Percentiles rank a stretch among this genome's conserved stretches.
Conservation (phyloP, 2,329 filamentous ascomycete genomes). For the Neofusicoccum umdonicola region DNA sequence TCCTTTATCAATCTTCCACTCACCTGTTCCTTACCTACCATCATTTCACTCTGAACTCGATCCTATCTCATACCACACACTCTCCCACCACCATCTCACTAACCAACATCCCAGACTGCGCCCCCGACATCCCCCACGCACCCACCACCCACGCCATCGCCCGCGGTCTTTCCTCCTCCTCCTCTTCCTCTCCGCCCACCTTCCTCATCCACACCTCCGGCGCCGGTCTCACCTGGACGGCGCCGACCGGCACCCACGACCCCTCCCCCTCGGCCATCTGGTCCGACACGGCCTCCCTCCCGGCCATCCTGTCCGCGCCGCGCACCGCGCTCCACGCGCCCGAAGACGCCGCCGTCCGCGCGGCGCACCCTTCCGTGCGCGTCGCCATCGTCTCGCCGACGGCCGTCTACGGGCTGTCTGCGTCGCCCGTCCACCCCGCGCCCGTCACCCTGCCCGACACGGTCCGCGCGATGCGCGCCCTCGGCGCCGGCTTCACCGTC, state of each 20-base stretch:
- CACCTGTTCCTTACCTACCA: background rate
- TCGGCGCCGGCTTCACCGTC: background rate
- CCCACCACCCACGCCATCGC: background rate
- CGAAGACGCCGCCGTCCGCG: background rate
- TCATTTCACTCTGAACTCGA: background rate
- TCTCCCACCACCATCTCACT: background rate
- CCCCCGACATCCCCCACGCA: background rate
- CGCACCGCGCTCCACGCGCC: background rate
- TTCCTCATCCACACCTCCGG: slow-evolving; percentile 12
- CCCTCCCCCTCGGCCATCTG: background rate
- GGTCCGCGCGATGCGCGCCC: background rate
- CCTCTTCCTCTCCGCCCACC: background rate
- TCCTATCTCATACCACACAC: background rate
- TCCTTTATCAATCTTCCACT: background rate
- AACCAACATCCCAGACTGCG: background rate
- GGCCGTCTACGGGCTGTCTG: background rate
- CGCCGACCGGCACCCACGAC: background rate
- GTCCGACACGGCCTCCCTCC: slow-evolving; percentile 1
- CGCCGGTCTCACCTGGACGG: background rate
- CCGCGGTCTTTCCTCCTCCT: background rate
- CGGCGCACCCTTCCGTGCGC: slow-evolving; percentile 27
- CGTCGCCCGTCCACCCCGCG: background rate
- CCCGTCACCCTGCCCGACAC: slow-evolving; percentile 1
- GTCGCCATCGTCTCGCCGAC: slow-evolving; percentile 24
- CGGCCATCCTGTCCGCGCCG: background rate